These are phyloP conservation scores for Syzygium aqueum DNA, from an alignment of 345 rosid species.

Conservation along the genomic window DNA sequence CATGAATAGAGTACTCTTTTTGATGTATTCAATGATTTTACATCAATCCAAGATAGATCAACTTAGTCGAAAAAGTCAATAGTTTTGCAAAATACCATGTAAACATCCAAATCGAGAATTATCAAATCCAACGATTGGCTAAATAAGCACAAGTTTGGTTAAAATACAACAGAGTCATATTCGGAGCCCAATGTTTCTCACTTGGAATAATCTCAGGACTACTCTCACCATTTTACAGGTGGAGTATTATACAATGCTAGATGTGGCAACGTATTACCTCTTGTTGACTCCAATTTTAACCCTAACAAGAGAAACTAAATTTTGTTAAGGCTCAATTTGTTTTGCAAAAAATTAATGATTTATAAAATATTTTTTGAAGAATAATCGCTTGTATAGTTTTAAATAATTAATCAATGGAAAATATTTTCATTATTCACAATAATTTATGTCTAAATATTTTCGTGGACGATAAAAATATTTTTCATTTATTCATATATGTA, in stretches of 20 bases:
- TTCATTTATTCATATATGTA: no score
- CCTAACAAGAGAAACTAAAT: neutral
- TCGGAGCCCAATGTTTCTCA: neutral
- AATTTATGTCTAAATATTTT: no score
- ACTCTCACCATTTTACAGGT: neutral
- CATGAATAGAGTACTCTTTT: neutral
- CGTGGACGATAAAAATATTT: no score
- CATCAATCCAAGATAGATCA: neutral
- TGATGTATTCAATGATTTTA: no score
- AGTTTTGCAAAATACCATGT: neutral
- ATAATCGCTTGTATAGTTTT: no score
- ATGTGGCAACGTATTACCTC: neutral
- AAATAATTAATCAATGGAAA: no score
- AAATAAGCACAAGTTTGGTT: accelerated
- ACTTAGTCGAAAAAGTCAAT: neutral
- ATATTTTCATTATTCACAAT: no score
- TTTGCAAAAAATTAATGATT: no score
- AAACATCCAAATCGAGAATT: neutral
- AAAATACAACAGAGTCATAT: accelerated
- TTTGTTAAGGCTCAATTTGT: neutral
- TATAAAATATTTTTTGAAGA: accelerated
- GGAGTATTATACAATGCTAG: neutral
- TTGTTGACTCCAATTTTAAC: neutral
- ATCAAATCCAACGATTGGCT: neutral
- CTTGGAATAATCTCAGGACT: neutral